phyloP scores from a whole-genome alignment of 2,329 filamentous ascomycete genomes.

The Hypoxylon sp. region DNA sequence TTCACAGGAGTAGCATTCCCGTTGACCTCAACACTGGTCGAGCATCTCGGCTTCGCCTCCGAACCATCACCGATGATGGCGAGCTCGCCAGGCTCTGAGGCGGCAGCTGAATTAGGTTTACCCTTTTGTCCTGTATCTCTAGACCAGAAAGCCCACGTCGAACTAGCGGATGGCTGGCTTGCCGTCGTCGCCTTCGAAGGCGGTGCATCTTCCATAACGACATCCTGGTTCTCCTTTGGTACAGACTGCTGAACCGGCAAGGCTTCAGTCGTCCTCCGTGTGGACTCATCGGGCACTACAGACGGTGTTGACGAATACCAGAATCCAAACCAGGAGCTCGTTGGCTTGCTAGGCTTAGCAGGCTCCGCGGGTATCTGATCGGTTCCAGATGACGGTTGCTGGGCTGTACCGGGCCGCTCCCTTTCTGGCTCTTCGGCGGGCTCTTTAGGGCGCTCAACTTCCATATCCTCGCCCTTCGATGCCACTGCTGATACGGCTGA shows the following conservation, averaged over 20 bases:
- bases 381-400: slow-evolving; percentile 33
- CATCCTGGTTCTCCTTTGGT: slow-evolving; percentile 55
- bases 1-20: slow-evolving; percentile 51
- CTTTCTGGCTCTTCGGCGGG: slow-evolving; percentile 42
- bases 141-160: slow-evolving; percentile 87
- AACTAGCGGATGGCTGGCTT: slow-evolving; percentile 63
- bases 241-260: slow-evolving; percentile 41
- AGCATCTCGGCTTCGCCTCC: slow-evolving; percentile 65
- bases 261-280: slow-evolving; percentile 34
- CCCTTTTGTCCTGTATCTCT: slow-evolving; percentile 62
- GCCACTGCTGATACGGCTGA: slow-evolving; percentile 17
- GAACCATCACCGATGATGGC: slow-evolving; percentile 70
- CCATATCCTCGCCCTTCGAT: slow-evolving; percentile 25
- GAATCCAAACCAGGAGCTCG: slow-evolving; percentile 54
- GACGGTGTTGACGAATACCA: slow-evolving; percentile 49
- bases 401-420: slow-evolving; percentile 31
- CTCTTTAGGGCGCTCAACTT: slow-evolving; percentile 38
- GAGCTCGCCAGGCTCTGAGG: slow-evolving; percentile 63
- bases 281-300: slow-evolving; percentile 25
- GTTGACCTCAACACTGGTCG: slow-evolving; percentile 59
- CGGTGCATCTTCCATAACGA: slow-evolving; percentile 59
- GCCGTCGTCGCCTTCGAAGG: slow-evolving; percentile 42
- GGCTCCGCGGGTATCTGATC: slow-evolving; percentile 36
- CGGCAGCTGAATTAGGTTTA: slow-evolving; percentile 46
- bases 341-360: slow-evolving; percentile 43